These are phyloP conservation scores for Nemophila menziesii DNA, from an alignment of 257 asterid genomes.

Conservation along the genomic window DNA sequence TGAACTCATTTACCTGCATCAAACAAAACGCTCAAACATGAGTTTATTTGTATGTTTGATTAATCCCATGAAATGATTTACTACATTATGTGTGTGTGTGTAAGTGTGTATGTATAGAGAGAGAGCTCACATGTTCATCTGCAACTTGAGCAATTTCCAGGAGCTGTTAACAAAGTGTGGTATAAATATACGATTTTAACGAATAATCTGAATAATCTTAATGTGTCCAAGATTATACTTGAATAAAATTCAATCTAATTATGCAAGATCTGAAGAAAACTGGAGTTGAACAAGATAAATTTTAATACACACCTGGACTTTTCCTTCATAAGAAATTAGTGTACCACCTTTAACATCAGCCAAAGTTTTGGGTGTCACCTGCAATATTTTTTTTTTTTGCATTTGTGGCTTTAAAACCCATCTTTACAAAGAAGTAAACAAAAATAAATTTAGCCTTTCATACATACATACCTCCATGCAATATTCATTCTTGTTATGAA, in stretches of 20 bases:
- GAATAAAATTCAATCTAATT: background rate
- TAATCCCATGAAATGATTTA: background rate
- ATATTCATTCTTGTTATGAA: slow-evolving; percentile 77
- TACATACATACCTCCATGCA: slow-evolving; percentile 86
- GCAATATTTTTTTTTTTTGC: slow-evolving; percentile 19
- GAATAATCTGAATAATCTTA: background rate
- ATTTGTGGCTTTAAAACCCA: slow-evolving; percentile 4
- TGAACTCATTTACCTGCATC: slow-evolving; percentile 78
- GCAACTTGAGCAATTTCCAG: slow-evolving; percentile 98
- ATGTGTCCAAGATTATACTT: background rate
- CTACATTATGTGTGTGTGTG: background rate
- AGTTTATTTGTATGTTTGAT: background rate
- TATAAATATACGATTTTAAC: slow-evolving; percentile 6
- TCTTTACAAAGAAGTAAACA: background rate
- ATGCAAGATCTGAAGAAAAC: background rate
- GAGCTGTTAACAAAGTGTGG: slow-evolving; percentile 48
- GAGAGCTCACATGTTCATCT: slow-evolving; percentile 72
- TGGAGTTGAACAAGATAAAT: background rate
- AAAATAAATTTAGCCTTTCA: background rate
- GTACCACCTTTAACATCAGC: slow-evolving; percentile 99
- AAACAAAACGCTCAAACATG: background rate
- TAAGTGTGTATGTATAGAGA: background rate
- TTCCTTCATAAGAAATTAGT: slow-evolving; percentile 82
- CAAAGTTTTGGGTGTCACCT: slow-evolving; percentile 99
- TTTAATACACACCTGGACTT: slow-evolving; percentile 59